A percentile compares a stretch with the other conserved stretches of the same genome.
phyloP scores from a whole-genome alignment of 768 basidiomycete genomes.

The Pulveroboletus sp. region DNA sequence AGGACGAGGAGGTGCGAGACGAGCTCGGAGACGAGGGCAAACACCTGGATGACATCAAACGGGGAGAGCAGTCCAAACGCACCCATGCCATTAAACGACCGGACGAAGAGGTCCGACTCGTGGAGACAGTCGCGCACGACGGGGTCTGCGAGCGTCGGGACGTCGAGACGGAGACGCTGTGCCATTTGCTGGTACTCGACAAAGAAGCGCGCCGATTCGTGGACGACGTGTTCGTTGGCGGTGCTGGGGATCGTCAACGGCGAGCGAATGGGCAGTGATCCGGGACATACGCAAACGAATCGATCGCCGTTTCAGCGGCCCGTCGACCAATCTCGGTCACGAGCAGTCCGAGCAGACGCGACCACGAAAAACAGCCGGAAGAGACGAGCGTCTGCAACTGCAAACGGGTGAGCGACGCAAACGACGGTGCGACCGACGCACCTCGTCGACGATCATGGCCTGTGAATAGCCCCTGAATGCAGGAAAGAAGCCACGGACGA shows the following conservation, averaged over 20 bases:
- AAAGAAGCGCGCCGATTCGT: constrained; percentile 68
- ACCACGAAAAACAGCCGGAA: constrained; percentile 72
- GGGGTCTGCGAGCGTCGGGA: constrained; percentile 76
- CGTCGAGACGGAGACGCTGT: constrained; percentile 72
- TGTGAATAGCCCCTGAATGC: constrained; percentile 86
- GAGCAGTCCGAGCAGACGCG: constrained; percentile 55
- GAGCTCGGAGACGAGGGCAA: constrained; percentile 70
- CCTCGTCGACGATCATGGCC: constrained; percentile 84
- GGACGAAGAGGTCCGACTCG: constrained; percentile 81
- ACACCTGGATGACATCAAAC: constrained; percentile 71
- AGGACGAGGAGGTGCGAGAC: constrained; percentile 70
- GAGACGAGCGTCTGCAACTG: constrained; percentile 70
- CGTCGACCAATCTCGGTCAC: constrained; percentile 64
- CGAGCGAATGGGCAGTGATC: constrained; percentile 12
- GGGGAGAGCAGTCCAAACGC: constrained; percentile 80
- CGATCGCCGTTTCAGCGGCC: constrained; percentile 60
- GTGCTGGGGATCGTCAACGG: constrained; percentile 39
- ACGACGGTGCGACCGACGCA: constrained; percentile 31
- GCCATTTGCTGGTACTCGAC: constrained; percentile 80
- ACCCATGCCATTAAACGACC: constrained; percentile 71
- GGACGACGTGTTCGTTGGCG: constrained; percentile 69
- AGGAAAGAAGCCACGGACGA: constrained; percentile 72
- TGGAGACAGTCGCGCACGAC: constrained; percentile 74
- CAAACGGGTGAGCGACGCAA: neutral
- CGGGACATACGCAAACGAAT: constrained; percentile 67